Percentiles rank a stretch among this genome's conserved stretches.
Conservation (phyloP, 2,329 filamentous ascomycete species). For the Talaromyces sp. region DNA sequence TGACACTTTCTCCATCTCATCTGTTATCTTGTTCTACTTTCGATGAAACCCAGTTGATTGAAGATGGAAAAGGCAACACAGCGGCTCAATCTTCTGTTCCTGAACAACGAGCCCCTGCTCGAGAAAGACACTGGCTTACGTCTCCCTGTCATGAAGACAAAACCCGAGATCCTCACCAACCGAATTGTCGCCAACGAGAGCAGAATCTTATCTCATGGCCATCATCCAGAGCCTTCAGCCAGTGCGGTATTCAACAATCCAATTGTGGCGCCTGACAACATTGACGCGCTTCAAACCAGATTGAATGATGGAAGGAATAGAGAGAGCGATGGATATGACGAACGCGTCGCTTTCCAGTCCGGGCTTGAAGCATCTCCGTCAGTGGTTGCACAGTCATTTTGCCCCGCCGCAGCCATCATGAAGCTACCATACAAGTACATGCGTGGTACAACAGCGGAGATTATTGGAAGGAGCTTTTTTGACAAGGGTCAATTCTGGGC, state of each 20-base stretch:
- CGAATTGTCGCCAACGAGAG: not conserved
- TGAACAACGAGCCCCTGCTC: constrained; percentile 25
- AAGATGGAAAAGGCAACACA: constrained; percentile 14
- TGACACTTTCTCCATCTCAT: not conserved
- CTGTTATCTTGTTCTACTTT: not conserved
- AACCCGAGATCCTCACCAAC: not conserved
- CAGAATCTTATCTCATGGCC: not conserved
- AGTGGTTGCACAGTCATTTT: constrained; percentile 32
- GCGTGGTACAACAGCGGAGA: constrained; percentile 28
- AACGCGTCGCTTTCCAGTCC: constrained; percentile 7
- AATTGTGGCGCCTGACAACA: not conserved
- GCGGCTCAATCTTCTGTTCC: constrained; percentile 31
- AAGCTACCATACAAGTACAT: constrained; percentile 46
- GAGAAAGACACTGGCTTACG: constrained; percentile 23
- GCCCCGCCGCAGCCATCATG: constrained; percentile 37
- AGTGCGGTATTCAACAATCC: not conserved
- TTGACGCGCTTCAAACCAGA: not conserved
- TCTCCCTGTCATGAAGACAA: not conserved
- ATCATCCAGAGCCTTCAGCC: not conserved
- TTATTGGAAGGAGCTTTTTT: constrained; percentile 40
- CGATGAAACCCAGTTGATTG: not conserved
- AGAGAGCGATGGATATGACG: constrained; percentile 1
- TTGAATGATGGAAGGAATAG: not conserved
- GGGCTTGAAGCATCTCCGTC: constrained; percentile 8
- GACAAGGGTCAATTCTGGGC: constrained; percentile 47